Percentiles rank a stretch among this genome's conserved stretches.
Conservation (phyloP, 2,329 filamentous ascomycete genomes). For the Neofusicoccum cordaticola region DNA sequence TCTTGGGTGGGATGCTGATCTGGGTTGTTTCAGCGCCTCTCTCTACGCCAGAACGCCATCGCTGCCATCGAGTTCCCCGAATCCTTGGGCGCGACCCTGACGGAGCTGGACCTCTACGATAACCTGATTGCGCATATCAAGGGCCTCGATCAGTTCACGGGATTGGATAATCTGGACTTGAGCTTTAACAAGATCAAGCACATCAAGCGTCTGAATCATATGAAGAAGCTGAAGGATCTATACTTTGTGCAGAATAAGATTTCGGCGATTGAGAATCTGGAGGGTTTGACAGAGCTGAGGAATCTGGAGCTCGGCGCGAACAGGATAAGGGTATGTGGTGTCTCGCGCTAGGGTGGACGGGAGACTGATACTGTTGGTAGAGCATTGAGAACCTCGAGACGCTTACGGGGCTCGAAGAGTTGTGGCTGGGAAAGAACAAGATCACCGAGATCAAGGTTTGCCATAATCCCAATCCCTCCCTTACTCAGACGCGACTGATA, state of each 20-base stretch:
- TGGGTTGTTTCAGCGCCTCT: conserved; percentile 57
- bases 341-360: background rate
- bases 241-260: conserved; percentile 97
- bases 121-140: conserved; percentile 87
- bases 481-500: background rate
- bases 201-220: conserved; percentile 81
- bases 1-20: background rate
- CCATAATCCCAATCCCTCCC: background rate
- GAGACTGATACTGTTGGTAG: conserved; percentile 25
- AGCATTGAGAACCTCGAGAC: conserved; percentile 76
- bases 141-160: conserved; percentile 72
- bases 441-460: conserved; percentile 73
- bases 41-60: conserved; percentile 90
- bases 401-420: conserved; percentile 73
- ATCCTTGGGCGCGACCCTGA: conserved; percentile 62
- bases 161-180: conserved; percentile 78
- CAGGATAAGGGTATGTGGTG: conserved; percentile 59
- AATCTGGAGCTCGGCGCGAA: conserved; percentile 93
- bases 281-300: conserved; percentile 68
- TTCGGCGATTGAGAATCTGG: conserved; percentile 77
- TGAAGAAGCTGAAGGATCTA: conserved; percentile 75
- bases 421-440: conserved; percentile 97
- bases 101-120: conserved; percentile 93
- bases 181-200: conserved; percentile 99
- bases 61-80: conserved; percentile 73